Evolutionary conservation across 2,329 filamentous ascomycete genomes (phyloP).

Genomic region (Pseudopithomyces chartarum): DNA sequence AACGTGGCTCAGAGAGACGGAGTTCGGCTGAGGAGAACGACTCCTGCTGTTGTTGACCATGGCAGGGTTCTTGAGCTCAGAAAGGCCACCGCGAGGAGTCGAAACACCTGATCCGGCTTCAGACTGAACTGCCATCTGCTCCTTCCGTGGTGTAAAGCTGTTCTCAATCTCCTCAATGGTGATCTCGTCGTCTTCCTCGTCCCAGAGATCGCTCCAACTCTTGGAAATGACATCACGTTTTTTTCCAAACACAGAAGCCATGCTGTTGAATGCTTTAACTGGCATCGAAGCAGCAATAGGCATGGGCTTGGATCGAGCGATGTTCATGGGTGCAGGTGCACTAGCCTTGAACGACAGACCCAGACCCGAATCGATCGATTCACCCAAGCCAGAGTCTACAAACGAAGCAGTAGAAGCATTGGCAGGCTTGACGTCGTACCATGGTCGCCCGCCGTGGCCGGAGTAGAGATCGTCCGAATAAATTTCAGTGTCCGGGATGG

Average conservation of each 20-base stretch:
- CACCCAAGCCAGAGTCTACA: slow-evolving; percentile 78
- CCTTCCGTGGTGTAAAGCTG: slow-evolving; percentile 55
- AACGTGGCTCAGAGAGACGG: slow-evolving; percentile 64
- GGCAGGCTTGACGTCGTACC: slow-evolving; percentile 77
- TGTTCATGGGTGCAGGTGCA: slow-evolving; percentile 50
- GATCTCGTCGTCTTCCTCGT: slow-evolving; percentile 87
- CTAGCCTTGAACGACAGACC: slow-evolving; percentile 80
- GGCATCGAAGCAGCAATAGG: slow-evolving; percentile 82
- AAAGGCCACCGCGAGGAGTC: slow-evolving; percentile 57
- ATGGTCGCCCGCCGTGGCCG: slow-evolving; percentile 61
- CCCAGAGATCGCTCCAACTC: slow-evolving; percentile 99
- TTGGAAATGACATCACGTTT: slow-evolving; percentile 84
- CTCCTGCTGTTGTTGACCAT: slow-evolving; percentile 56
- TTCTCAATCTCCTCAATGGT: slow-evolving; percentile 63
- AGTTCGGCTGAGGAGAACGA: slow-evolving; percentile 38
- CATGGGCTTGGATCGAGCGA: slow-evolving; percentile 70
- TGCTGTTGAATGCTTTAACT: slow-evolving; percentile 66
- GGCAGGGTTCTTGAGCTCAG: slow-evolving; percentile 60
- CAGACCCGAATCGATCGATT: slow-evolving; percentile 82
- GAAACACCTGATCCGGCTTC: slow-evolving; percentile 52
- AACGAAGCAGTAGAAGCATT: slow-evolving; percentile 85
- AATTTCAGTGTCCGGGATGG: slow-evolving; percentile 77
- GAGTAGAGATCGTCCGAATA: slow-evolving; percentile 87
- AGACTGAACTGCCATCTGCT: slow-evolving; percentile 45
- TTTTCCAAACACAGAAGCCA: slow-evolving; percentile 80